These are phyloP conservation scores for Schoenoplectus tabernaemontani DNA, from an alignment of 202 grass and related monocot species.

Conservation along the genomic window DNA sequence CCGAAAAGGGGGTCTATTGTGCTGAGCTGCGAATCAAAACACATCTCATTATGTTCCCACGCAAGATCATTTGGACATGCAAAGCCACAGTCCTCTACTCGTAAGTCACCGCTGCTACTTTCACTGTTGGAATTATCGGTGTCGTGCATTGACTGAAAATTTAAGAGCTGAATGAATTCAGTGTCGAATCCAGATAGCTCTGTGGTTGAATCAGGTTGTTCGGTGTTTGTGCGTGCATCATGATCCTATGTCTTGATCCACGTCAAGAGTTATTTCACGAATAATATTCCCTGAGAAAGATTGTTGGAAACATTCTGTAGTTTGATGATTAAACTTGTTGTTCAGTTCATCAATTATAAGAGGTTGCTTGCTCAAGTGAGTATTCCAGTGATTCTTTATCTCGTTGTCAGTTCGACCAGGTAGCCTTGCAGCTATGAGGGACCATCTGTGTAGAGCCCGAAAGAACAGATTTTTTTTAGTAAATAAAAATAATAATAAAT, in stretches of 20 bases:
- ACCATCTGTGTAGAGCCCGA: conserved; percentile 19
- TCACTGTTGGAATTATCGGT: background rate
- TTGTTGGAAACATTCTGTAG: background rate
- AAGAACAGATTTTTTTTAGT: too few species aligned
- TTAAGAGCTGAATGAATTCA: conserved; percentile 10
- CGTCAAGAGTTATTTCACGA: background rate
- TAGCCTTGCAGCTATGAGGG: conserved; percentile 29
- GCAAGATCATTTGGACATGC: background rate
- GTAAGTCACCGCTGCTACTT: conserved; percentile 15
- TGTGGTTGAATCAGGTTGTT: background rate
- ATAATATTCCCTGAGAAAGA: background rate
- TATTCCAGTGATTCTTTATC: conserved; percentile 39
- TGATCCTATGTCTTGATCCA: background rate
- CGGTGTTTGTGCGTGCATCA: background rate
- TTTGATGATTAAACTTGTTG: conserved; percentile 5
- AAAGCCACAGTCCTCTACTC: conserved; percentile 17
- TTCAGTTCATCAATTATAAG: conserved; percentile 28
- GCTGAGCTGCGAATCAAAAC: conserved; percentile 16
- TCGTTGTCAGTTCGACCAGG: conserved; percentile 37
- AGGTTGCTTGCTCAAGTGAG: conserved; percentile 30
- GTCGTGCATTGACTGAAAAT: background rate
- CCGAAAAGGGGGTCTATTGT: background rate
- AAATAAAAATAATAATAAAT: too few species aligned
- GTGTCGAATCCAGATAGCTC: background rate
- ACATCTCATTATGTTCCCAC: conserved; percentile 1